Evolutionary conservation across 768 basidiomycete species (phyloP).

Genomic region (Boletus vinaceobasis): DNA sequence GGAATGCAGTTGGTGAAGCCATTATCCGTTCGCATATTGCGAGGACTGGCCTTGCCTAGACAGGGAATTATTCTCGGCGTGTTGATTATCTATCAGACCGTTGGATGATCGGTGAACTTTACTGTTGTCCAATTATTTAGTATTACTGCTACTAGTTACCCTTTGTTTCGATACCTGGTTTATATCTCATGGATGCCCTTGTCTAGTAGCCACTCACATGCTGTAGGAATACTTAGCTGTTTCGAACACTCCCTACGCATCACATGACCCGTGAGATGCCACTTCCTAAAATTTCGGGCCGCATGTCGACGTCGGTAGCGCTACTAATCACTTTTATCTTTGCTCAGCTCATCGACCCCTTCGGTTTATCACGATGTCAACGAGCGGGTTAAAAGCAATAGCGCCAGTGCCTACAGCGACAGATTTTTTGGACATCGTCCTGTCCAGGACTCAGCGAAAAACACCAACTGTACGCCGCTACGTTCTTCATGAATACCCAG

Average conservation of each 20-base stretch:
- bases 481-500: neutral
- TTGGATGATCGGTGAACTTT: constrained; percentile 14
- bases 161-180: constrained; percentile 24
- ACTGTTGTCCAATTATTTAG: constrained; percentile 15
- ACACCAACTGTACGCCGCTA: constrained; percentile 74
- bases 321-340: constrained; percentile 8
- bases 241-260: neutral
- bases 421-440: constrained; percentile 91
- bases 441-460: constrained; percentile 94
- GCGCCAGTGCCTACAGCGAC: constrained; percentile 96
- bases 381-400: constrained; percentile 92
- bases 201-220: constrained; percentile 20
- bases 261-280: constrained; percentile 13
- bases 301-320: neutral
- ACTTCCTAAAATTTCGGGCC: constrained; percentile 10
- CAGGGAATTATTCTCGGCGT: neutral
- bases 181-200: constrained; percentile 18
- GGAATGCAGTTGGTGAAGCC: constrained; percentile 54
- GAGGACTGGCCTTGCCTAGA: constrained; percentile 43
- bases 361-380: constrained; percentile 50
- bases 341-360: constrained; percentile 1
- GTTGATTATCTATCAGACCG: constrained; percentile 5
- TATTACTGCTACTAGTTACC: constrained; percentile 26
- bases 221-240: constrained; percentile 19
- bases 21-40: constrained; percentile 65